These are phyloP conservation scores for Diaporthe ampelina DNA, from an alignment of 2,329 filamentous ascomycete genomes.

Conservation along the genomic window DNA sequence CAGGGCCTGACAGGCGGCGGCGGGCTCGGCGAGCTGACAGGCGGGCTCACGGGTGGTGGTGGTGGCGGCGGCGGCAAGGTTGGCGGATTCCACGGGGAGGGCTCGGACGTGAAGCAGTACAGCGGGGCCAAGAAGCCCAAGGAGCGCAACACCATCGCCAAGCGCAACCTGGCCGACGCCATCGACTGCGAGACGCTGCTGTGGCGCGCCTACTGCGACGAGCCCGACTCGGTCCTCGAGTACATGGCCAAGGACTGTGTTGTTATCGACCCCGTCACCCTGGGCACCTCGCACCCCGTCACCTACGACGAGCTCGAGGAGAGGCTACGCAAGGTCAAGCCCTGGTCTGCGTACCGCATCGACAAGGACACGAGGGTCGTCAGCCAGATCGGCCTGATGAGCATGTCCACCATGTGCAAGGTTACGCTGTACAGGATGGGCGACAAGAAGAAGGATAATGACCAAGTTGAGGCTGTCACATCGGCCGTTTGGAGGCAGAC, in stretches of 20 bases:
- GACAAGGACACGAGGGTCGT: slow-evolving; percentile 50
- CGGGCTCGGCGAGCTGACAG: slow-evolving; percentile 21
- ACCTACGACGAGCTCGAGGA: slow-evolving; percentile 50
- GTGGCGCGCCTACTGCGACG: slow-evolving; percentile 56
- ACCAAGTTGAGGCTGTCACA: slow-evolving; percentile 49
- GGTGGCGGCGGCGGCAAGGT: slow-evolving; percentile 34
- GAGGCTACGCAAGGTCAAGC: slow-evolving; percentile 48
- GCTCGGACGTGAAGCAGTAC: slow-evolving; percentile 41
- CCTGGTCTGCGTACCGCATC: slow-evolving; percentile 50
- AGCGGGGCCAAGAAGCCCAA: slow-evolving; percentile 47
- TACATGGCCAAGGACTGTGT: slow-evolving; percentile 56
- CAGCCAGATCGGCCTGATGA: slow-evolving; percentile 56
- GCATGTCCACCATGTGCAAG: slow-evolving; percentile 52
- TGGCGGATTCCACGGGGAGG: slow-evolving; percentile 36
- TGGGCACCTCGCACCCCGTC: slow-evolving; percentile 46
- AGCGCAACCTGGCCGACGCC: slow-evolving; percentile 55
- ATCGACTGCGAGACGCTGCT: slow-evolving; percentile 55
- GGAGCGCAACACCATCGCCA: slow-evolving; percentile 54
- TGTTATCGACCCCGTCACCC: slow-evolving; percentile 54
- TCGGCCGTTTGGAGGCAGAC: slow-evolving; percentile 53
- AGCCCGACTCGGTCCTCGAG: slow-evolving; percentile 52
- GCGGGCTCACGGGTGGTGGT: slow-evolving; percentile 33
- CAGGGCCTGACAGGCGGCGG: neutral
- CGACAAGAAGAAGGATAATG: slow-evolving; percentile 45
- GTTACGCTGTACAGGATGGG: slow-evolving; percentile 48